Evolutionary conservation across 495 filamentous ascomycete species (phyloP).

Genomic region (Tuber calosporum): DNA sequence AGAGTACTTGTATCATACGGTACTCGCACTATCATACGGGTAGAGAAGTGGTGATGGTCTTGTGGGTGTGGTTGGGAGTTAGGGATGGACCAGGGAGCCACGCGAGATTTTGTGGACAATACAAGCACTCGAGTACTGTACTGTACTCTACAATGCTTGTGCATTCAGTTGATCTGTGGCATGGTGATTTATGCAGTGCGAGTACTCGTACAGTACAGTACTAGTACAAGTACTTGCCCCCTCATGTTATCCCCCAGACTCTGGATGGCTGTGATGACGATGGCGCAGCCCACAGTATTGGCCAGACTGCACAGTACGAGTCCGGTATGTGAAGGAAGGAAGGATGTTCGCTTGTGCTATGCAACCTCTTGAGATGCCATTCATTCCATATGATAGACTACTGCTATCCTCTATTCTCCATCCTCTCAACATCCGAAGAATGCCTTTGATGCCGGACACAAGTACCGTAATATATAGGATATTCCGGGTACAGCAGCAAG

Average conservation of each 20-base stretch:
- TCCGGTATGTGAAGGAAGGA: neutral
- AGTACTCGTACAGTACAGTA: no score
- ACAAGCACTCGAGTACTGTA: no score
- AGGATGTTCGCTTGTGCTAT: neutral
- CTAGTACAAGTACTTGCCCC: no score
- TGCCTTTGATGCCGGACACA: neutral
- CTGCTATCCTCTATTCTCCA: neutral
- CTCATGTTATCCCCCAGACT: neutral
- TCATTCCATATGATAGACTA: neutral
- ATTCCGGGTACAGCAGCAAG: neutral
- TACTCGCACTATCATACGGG: no score
- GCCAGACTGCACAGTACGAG: no score
- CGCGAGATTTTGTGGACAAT: slow-evolving; percentile 17
- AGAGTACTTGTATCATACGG: no score
- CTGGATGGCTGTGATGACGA: neutral
- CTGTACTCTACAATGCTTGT: no score
- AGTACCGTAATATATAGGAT: neutral
- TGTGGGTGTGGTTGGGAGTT: neutral
- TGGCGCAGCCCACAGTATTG: neutral
- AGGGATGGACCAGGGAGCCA: slow-evolving; percentile 30
- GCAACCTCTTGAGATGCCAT: neutral
- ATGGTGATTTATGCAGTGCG: no score
- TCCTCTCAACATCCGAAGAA: neutral
- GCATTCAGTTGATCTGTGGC: neutral
- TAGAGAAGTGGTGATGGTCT: neutral